These are phyloP conservation scores for Brasenia schreberi DNA, from an alignment of 164 flowering plant species.

Conservation along the genomic window DNA sequence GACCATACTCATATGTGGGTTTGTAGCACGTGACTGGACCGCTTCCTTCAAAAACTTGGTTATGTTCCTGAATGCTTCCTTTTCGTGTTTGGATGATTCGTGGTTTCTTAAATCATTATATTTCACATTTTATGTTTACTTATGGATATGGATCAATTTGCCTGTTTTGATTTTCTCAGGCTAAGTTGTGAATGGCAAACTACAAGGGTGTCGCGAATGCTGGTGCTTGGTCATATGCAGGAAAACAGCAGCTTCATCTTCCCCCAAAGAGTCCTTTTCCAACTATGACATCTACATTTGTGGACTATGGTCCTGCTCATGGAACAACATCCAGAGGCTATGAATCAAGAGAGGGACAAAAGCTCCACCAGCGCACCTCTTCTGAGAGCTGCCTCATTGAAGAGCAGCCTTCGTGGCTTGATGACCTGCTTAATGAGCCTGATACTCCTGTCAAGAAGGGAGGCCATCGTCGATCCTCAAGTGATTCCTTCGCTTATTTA, in stretches of 20 bases:
- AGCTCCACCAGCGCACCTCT: slow-evolving; percentile 49
- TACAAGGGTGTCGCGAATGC: slow-evolving; percentile 36
- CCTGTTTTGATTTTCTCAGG: too few relatives aligned
- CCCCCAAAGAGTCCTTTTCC: slow-evolving; percentile 76
- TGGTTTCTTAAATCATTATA: too few relatives aligned
- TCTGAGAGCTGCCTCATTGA: slow-evolving; percentile 53
- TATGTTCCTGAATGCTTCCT: too few relatives aligned
- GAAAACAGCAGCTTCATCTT: slow-evolving; percentile 38
- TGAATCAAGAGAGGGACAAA: slow-evolving; percentile 34
- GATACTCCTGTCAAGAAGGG: slow-evolving; percentile 48
- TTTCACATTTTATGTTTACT: too few relatives aligned
- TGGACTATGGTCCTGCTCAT: slow-evolving; percentile 27
- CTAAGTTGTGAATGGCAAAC: slow-evolving; percentile 24
- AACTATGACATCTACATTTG: slow-evolving; percentile 24
- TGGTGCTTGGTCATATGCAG: slow-evolving; percentile 29
- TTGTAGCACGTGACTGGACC: too few relatives aligned
- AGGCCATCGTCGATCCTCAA: slow-evolving; percentile 64
- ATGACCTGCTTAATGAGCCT: slow-evolving; percentile 69
- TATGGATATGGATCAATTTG: too few relatives aligned
- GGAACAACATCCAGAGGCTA: slow-evolving; percentile 25
- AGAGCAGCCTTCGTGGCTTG: slow-evolving; percentile 81
- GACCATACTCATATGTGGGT: too few relatives aligned
- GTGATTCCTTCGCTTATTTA: slow-evolving; percentile 62
- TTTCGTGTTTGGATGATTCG: too few relatives aligned
- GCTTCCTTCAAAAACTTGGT: too few relatives aligned